Conservation (phyloP, 495 filamentous ascomycete species). For the Podospora fimiseda region DNA sequence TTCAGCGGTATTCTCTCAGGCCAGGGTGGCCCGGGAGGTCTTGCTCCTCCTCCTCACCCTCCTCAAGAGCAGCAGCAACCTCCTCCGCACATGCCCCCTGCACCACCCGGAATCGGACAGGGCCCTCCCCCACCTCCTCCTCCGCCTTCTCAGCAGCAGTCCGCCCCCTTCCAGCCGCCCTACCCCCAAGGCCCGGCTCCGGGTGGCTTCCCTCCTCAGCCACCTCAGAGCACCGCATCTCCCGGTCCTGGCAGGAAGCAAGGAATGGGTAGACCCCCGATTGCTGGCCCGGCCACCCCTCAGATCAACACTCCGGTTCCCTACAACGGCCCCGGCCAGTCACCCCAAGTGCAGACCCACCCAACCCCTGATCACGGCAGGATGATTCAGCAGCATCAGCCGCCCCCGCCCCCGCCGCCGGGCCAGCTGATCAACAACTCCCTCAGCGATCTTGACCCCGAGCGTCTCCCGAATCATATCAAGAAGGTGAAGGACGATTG, state of each 20-base stretch:
- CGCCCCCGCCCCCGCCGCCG: conserved; percentile 44
- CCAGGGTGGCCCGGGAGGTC: conserved; percentile 74
- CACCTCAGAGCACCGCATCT: conserved; percentile 78
- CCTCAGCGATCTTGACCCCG: conserved; percentile 80
- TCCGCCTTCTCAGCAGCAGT: conserved; percentile 43
- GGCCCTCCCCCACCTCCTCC: conserved; percentile 51
- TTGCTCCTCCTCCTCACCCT: conserved; percentile 83
- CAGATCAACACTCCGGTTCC: conserved; percentile 78
- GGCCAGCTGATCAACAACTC: conserved; percentile 60
- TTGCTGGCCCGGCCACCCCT: conserved; percentile 77
- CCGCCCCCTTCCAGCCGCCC: conserved; percentile 38
- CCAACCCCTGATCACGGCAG: conserved; percentile 59
- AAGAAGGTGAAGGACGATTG: conserved; percentile 81
- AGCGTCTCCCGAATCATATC: conserved; percentile 71
- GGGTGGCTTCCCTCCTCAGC: conserved; percentile 51
- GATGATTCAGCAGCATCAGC: conserved; percentile 28
- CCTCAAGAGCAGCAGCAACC: conserved; percentile 52
- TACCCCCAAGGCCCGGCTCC: conserved; percentile 47
- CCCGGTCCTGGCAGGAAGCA: conserved; percentile 71
- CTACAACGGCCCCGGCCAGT: conserved; percentile 73
- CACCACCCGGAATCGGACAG: conserved; percentile 54
- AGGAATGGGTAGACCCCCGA: conserved; percentile 47
- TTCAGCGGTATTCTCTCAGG: conserved; percentile 96
- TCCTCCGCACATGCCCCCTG: conserved; percentile 54
- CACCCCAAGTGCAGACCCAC: conserved; percentile 74